Evolutionary conservation across 495 filamentous ascomycete species (phyloP).

Genomic region (Aspergillus bertholletiae): DNA sequence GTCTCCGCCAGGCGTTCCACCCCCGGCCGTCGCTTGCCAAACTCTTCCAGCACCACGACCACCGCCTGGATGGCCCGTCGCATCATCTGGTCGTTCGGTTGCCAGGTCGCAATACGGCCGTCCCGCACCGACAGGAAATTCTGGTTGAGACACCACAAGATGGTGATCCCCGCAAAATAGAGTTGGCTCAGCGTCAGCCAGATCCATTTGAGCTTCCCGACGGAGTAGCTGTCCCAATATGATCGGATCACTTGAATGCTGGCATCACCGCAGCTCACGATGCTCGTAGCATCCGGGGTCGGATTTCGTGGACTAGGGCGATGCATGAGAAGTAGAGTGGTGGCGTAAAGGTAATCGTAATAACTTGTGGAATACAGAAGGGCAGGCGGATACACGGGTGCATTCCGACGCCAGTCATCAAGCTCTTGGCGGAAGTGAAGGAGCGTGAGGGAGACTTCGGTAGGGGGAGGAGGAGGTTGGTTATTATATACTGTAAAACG

Average conservation of each 20-base stretch:
- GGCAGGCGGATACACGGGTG: conserved; percentile 37
- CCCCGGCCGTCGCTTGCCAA: conserved; percentile 45
- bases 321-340: conserved; percentile 49
- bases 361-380: conserved; percentile 47
- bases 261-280: conserved; percentile 47
- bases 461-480: conserved; percentile 30
- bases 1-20: conserved; percentile 45
- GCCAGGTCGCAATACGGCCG: conserved; percentile 34
- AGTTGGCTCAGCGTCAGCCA: conserved; percentile 52
- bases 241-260: conserved; percentile 48
- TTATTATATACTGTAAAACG: conserved; percentile 42
- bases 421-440: conserved; percentile 45
- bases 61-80: conserved; percentile 44
- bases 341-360: conserved; percentile 51
- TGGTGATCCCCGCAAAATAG: conserved; percentile 49
- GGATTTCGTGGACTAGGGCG: conserved; percentile 48
- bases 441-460: conserved; percentile 32
- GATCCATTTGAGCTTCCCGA: conserved; percentile 52
- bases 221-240: conserved; percentile 47
- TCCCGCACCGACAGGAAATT: conserved; percentile 44
- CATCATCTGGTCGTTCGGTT: conserved; percentile 44
- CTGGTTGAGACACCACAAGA: conserved; percentile 47
- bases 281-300: conserved; percentile 37
- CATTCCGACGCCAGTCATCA: conserved; percentile 42
- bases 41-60: conserved; percentile 46